Evolutionary conservation across 345 rosid genomes (phyloP).

Genomic region (Eucalyptus camaldulensis): DNA sequence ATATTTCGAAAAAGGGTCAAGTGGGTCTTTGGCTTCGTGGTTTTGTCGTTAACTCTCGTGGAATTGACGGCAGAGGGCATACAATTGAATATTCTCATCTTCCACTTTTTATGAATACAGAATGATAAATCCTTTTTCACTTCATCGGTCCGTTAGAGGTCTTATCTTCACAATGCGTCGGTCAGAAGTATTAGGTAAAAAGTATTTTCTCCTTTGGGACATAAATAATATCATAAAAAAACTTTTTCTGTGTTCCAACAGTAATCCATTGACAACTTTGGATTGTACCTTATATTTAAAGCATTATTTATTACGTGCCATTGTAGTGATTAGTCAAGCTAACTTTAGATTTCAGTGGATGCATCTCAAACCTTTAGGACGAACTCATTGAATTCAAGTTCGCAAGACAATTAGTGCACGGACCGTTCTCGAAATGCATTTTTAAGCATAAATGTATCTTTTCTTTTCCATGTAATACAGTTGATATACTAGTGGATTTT

Average conservation of each 20-base stretch:
- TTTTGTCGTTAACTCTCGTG: not conserved
- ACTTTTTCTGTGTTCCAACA: rapidly evolving
- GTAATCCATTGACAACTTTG: not conserved
- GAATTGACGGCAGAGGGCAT: not conserved
- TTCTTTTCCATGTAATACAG: not conserved
- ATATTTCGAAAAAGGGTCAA: not conserved
- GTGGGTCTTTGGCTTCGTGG: not conserved
- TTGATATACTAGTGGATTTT: not conserved
- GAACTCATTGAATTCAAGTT: not conserved
- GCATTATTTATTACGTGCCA: not conserved
- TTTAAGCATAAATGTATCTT: not conserved
- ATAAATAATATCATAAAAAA: not conserved
- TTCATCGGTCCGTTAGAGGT: not conserved
- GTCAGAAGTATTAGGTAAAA: not conserved
- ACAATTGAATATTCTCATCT: not conserved
- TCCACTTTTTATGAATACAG: too few relatives aligned
- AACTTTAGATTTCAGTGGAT: not conserved
- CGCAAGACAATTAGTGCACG: rapidly evolving
- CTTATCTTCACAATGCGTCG: not conserved
- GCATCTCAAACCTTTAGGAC: not conserved
- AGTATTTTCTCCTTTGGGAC: not conserved
- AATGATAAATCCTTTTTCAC: not conserved
- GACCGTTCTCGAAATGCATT: not conserved
- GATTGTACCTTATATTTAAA: not conserved
- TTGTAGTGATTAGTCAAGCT: not conserved